Evolutionary conservation across 2,329 filamentous ascomycete genomes (phyloP), one percentile per base, ranked within the genome.

Genomic region (Fusarium verrucosum): DNA sequence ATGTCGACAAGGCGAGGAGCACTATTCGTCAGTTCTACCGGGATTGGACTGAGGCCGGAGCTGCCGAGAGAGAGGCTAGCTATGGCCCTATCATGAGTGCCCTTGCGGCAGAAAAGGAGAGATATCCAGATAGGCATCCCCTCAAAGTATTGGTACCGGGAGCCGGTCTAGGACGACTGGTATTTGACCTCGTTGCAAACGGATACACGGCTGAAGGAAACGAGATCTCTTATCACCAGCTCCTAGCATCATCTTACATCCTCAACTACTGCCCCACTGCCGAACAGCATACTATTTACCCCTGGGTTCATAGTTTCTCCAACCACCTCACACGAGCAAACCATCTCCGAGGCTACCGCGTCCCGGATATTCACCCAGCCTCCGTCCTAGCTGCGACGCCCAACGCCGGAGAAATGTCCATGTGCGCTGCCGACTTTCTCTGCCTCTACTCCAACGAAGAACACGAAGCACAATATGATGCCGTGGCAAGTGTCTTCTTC

Each of bases 211-310:
- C 88, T 1, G 93, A 97, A 76, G 94, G 94, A 25, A 98, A 97
- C 73, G 92, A 99, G 78, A 96, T 98, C 62, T 97, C 94, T 4
- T 98, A 96, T 73, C 95, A 99, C 76, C 92, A 97, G 75, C 85
- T 99, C n/a, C 83, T 98, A 56, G 92, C 92, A 2, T 96, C 92
- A 7, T 87, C 85, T 1, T 89, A 91, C 73, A 85, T 94, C 16
- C 85, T 94, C 43, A 94, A 94, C 75, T 83, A 82, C 69, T 91
- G 89, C 6, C 70, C 80, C 1, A 73, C 76, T 3, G 85, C 84
- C 1, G 83, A 83, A 16, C 83, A 90, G 61, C 92, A 93, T 76
- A 87, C 82, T 10, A 83, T 99, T 47, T 92, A 90, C 72, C 95
- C 95, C 1, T 99, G 94, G 86, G 87, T 92, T 5, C 86, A 95